phyloP scores from a whole-genome alignment of 2,329 filamentous ascomycete species.

The Epichloe festucae region DNA sequence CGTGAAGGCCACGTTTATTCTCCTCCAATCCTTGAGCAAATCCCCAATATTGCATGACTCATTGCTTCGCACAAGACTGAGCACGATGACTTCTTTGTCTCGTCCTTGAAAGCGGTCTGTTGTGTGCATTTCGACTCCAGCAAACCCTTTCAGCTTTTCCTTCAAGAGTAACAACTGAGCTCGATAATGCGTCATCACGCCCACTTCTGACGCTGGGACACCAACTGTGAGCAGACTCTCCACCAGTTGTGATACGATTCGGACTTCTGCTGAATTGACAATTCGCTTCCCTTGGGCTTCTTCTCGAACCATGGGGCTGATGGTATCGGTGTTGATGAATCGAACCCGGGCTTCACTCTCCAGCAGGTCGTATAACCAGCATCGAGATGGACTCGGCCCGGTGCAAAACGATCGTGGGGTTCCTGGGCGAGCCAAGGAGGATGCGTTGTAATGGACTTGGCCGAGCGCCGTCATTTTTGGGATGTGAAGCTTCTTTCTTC shows the following conservation, averaged over 20 bases:
- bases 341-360: conserved; percentile 60
- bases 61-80: conserved; percentile 82
- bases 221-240: conserved; percentile 64
- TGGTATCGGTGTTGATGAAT: conserved; percentile 78
- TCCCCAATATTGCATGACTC: conserved; percentile 76
- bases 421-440: conserved; percentile 27
- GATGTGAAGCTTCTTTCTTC: conserved; percentile 53
- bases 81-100: conserved; percentile 84
- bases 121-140: conserved; percentile 82
- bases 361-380: conserved; percentile 67
- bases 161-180: conserved; percentile 78
- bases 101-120: conserved; percentile 94
- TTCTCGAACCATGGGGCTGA: conserved; percentile 54
- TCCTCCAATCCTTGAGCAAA: conserved; percentile 75
- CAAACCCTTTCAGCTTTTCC: conserved; percentile 47
- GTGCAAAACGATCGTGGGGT: conserved; percentile 42
- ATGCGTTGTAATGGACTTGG: conserved; percentile 43
- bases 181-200: conserved; percentile 94
- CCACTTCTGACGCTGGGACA: conserved; percentile 63
- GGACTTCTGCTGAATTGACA: conserved; percentile 74
- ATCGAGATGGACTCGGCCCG: conserved; percentile 34
- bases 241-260: conserved; percentile 67
- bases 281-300: conserved; percentile 72
- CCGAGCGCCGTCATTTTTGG: conserved; percentile 50
- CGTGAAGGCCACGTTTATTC: conserved; percentile 94